These are phyloP conservation scores for Dissophora globulifera DNA, from an alignment of 192 early-diverging fungal species.

Conservation along the genomic window DNA sequence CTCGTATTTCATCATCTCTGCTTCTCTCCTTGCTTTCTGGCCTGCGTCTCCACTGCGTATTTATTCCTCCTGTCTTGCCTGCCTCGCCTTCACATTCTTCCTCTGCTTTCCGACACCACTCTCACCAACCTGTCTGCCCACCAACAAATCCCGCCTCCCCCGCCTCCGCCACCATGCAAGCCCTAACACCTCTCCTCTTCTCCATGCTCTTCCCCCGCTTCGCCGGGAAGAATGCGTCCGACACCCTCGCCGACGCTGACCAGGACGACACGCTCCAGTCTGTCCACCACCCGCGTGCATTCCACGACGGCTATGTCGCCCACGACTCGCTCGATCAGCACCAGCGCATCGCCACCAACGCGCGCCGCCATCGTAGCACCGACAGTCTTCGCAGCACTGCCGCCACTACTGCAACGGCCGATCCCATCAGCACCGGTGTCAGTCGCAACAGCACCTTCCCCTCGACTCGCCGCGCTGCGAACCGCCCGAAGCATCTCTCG, in stretches of 20 bases:
- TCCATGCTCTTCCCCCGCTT: conserved; percentile 50
- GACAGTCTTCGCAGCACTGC: conserved; percentile 10
- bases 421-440: neutral
- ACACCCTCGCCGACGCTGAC: no score
- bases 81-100: neutral
- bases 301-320: conserved; percentile 27
- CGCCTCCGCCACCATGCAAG: conserved; percentile 30
- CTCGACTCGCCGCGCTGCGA: neutral
- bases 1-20: no score
- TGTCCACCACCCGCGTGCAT: no score
- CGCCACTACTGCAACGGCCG: neutral
- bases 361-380: conserved; percentile 34
- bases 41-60: no score
- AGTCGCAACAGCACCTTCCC: conserved; percentile 15
- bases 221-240: conserved; percentile 3
- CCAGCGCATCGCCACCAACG: conserved; percentile 1
- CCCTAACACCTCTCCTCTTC: conserved; percentile 50
- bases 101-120: no score
- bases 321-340: conserved; percentile 1
- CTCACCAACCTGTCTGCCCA: no score
- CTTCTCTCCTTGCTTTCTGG: no score
- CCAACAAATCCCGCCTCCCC: conserved; percentile 1
- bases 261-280: no score
- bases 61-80: no score
- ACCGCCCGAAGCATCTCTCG: conserved; percentile 22